Conservation (phyloP, 2,329 filamentous ascomycete genomes). For the Elsinoe fawcettii region DNA sequence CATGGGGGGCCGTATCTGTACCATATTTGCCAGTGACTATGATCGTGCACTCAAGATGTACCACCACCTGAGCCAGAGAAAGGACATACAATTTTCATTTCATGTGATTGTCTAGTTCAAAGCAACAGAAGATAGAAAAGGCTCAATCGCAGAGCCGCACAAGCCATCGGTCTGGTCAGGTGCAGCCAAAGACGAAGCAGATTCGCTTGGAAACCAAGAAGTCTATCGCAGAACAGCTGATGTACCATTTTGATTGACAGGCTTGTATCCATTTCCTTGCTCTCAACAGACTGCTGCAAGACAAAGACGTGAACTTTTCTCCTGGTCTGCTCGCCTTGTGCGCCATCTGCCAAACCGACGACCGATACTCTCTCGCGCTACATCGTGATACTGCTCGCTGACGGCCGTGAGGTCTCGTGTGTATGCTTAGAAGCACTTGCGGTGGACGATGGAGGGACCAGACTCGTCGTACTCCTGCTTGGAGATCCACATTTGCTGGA, state of each 20-base stretch:
- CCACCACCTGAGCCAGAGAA: neutral
- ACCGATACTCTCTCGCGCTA: neutral
- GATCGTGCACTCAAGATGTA: neutral
- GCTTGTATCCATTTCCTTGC: conserved; percentile 2
- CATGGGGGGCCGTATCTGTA: neutral
- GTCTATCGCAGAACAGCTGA: conserved; percentile 2
- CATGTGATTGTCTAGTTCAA: conserved; percentile 15
- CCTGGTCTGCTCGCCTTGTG: neutral
- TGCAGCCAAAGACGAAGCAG: neutral
- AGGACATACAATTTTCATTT: conserved; percentile 16
- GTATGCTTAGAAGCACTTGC: conserved; percentile 96
- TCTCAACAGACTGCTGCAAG: neutral
- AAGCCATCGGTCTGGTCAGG: neutral
- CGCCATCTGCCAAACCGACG: neutral
- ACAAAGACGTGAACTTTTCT: neutral
- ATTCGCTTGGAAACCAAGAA: conserved; percentile 1
- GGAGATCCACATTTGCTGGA: conserved; percentile 99
- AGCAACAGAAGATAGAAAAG: conserved; percentile 4
- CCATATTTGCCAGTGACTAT: neutral
- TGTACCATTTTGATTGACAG: neutral
- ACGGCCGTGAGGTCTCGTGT: conserved; percentile 12
- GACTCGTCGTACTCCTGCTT: conserved; percentile 99
- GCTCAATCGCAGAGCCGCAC: neutral
- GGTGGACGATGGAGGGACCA: conserved; percentile 97
- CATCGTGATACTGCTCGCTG: neutral